Percentiles rank a stretch among this genome's conserved stretches.
phyloP scores from a whole-genome alignment of 2,329 filamentous ascomycete genomes.

The Alternaria atra region DNA sequence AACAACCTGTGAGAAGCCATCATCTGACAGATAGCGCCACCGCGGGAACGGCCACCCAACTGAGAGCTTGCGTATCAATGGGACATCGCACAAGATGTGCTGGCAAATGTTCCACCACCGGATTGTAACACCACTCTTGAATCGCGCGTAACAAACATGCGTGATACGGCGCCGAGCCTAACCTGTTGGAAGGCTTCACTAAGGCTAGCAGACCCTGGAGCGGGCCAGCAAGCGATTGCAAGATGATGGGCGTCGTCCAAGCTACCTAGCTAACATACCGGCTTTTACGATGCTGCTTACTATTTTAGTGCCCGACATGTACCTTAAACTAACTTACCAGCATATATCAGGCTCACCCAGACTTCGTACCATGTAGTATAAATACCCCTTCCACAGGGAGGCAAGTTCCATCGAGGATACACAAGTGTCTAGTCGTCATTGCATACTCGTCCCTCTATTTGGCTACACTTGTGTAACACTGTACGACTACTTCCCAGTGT shows the following conservation, averaged over 20 bases:
- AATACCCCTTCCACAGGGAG: constrained; percentile 8
- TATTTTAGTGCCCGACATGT: background rate
- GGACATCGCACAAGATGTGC: constrained; percentile 18
- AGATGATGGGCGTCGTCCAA: constrained; percentile 1
- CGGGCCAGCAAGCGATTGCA: constrained; percentile 4
- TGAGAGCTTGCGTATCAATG: constrained; percentile 6
- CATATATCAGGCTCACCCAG: background rate
- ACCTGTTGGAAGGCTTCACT: constrained; percentile 30
- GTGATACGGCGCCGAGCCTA: constrained; percentile 27
- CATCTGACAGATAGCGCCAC: constrained; percentile 19
- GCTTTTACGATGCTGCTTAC: constrained; percentile 2
- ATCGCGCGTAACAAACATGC: constrained; percentile 27
- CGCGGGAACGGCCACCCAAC: constrained; percentile 4
- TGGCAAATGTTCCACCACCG: constrained; percentile 38
- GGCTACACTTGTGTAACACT: constrained; percentile 26
- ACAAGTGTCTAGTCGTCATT: constrained; percentile 23
- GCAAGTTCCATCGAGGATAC: constrained; percentile 21
- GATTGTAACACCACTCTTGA: constrained; percentile 16
- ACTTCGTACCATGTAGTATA: constrained; percentile 17
- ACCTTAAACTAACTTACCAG: constrained; percentile 3
- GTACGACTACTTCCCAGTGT: constrained; percentile 26
- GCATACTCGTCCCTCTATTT: constrained; percentile 19
- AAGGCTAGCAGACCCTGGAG: background rate
- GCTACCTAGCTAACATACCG: constrained; percentile 5
- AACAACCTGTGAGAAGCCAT: constrained; percentile 10